phyloP scores from a whole-genome alignment of 75 land plant genomes.

The Pseudotsuga menziesii region DNA sequence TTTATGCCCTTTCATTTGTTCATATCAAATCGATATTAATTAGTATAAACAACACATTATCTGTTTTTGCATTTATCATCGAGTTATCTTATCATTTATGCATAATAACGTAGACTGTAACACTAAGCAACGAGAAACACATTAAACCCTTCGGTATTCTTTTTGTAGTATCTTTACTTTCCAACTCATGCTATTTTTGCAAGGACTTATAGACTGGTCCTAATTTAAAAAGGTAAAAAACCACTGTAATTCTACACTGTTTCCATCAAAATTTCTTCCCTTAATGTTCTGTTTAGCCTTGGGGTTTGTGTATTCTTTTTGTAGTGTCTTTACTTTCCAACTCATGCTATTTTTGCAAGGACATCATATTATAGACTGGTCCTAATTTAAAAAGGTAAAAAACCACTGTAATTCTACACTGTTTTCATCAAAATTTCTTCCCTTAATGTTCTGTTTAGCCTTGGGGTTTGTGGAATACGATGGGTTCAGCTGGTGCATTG shows the following conservation, averaged over 20 bases:
- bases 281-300: neutral
- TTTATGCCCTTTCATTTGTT: no score
- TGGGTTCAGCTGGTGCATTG: neutral
- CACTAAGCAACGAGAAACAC: no score
- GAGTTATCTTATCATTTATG: slow-evolving; percentile 1
- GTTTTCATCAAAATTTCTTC: neutral
- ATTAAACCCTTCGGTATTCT: neutral
- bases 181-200: neutral
- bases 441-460: neutral
- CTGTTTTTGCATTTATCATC: no score
- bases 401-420: neutral
- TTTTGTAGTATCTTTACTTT: neutral
- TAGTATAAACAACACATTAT: no score
- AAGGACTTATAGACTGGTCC: neutral
- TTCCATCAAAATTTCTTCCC: neutral
- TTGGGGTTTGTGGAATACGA: neutral
- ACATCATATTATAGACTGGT: neutral
- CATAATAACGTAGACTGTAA: no score
- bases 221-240: neutral
- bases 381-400: neutral
- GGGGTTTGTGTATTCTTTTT: neutral
- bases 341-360: neutral
- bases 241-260: neutral
- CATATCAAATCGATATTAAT: no score
- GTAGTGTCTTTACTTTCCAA: neutral